phyloP scores from a whole-genome alignment of 768 basidiomycete species.

The Serendipita sp. region DNA sequence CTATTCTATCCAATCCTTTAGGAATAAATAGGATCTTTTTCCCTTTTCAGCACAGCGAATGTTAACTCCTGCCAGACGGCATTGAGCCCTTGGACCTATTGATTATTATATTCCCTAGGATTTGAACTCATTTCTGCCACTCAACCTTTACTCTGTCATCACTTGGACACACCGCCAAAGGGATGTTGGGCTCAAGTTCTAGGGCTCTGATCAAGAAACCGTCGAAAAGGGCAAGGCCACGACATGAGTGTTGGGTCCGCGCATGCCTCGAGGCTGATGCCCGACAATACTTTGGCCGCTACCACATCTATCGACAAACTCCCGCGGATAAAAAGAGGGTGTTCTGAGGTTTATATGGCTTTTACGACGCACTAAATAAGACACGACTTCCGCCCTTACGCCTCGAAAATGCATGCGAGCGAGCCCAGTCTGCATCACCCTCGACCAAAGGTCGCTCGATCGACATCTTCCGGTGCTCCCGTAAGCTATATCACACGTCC shows the following conservation, averaged over 20 bases:
- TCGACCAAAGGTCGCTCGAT: constrained; percentile 1
- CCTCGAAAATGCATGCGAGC: neutral
- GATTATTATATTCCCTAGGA: neutral
- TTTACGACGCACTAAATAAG: neutral
- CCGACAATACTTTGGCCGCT: neutral
- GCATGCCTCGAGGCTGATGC: neutral
- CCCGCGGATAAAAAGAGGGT: neutral
- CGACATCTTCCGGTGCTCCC: neutral
- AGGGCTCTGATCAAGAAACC: too few species aligned
- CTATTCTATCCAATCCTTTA: neutral
- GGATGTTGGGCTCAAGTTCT: too few species aligned
- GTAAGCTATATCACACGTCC: neutral
- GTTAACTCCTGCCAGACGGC: neutral
- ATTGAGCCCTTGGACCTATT: neutral
- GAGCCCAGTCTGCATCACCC: neutral
- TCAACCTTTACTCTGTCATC: too few species aligned
- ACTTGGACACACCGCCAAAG: too few species aligned
- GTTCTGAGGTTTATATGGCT: neutral
- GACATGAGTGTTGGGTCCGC: neutral
- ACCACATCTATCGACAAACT: neutral
- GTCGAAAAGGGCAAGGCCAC: too few species aligned
- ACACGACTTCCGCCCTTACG: neutral
- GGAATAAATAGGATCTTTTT: neutral
- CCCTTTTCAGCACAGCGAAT: neutral
- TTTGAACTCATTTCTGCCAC: too few species aligned